A percentile compares a stretch with the other conserved stretches of the same genome.
These are phyloP conservation scores for Phtheirospermum japonicum DNA, from an alignment of 257 asterid genomes.

Conservation along the genomic window DNA sequence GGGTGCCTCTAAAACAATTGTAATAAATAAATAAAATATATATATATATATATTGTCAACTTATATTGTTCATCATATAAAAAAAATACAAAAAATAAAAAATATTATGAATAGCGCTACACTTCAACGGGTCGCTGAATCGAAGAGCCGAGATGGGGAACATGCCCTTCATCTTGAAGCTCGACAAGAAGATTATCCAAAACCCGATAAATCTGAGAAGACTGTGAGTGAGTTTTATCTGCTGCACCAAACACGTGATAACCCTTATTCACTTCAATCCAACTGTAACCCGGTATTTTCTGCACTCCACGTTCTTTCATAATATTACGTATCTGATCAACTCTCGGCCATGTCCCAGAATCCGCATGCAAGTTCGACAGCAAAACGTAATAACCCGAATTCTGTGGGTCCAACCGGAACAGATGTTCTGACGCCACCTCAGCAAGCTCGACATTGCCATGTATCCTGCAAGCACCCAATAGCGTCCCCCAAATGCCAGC, in stretches of 20 bases:
- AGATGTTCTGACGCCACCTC: conserved; percentile 70
- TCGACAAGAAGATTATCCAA: too few species aligned
- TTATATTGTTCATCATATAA: too few species aligned
- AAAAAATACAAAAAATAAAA: too few species aligned
- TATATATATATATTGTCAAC: too few species aligned
- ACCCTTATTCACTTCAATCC: conserved; percentile 64
- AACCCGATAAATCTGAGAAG: conserved; percentile 58
- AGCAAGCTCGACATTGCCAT: conserved; percentile 77
- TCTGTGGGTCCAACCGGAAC: conserved; percentile 63
- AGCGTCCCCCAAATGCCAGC: conserved; percentile 92
- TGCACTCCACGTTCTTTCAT: conserved; percentile 83
- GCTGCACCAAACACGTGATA: conserved; percentile 76
- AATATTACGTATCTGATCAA: conserved; percentile 45
- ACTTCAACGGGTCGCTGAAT: too few species aligned
- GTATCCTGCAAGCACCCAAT: conserved; percentile 75
- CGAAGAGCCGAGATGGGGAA: too few species aligned
- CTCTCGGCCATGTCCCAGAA: conserved; percentile 69
- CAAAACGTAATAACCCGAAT: conserved; percentile 82
- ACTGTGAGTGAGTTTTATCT: conserved; percentile 61
- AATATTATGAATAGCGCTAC: too few species aligned
- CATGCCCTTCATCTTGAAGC: too few species aligned
- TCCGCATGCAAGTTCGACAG: conserved; percentile 72
- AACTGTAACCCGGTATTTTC: conserved; percentile 76
- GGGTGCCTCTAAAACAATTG: too few species aligned
- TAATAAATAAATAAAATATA: too few species aligned